phyloP scores from a whole-genome alignment of 768 basidiomycete species.

The Suillus tomentosus region DNA sequence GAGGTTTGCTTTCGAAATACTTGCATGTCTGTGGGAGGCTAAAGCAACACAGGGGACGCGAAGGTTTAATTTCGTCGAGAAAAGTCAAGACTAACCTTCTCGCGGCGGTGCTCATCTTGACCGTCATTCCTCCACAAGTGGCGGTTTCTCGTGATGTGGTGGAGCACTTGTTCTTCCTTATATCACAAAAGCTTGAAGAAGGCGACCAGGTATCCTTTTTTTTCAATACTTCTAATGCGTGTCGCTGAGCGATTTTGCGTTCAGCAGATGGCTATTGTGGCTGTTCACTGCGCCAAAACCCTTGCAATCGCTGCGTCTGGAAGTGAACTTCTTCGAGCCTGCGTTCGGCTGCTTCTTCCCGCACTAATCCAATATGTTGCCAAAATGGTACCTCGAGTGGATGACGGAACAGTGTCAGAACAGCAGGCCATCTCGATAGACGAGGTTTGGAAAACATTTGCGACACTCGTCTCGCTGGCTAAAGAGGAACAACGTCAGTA shows the following conservation, averaged over 20 bases:
- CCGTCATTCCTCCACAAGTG: constrained; percentile 66
- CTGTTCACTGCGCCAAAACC: constrained; percentile 88
- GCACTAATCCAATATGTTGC: constrained; percentile 81
- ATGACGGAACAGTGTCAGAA: constrained; percentile 58
- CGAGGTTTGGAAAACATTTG: constrained; percentile 84
- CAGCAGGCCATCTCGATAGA: constrained; percentile 61
- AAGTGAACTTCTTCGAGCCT: constrained; percentile 68
- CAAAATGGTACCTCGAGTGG: constrained; percentile 61
- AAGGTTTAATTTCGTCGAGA: constrained; percentile 70
- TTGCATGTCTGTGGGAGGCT: constrained; percentile 8
- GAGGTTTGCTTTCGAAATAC: constrained; percentile 57
- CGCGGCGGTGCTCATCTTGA: constrained; percentile 82
- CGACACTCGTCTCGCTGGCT: constrained; percentile 58
- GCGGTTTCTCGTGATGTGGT: constrained; percentile 73
- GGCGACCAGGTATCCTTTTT: constrained; percentile 56
- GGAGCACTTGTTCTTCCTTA: constrained; percentile 83
- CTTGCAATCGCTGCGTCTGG: constrained; percentile 74
- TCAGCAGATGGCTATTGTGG: constrained; percentile 83
- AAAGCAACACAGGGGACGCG: constrained; percentile 61
- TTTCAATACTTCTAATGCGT: constrained; percentile 18
- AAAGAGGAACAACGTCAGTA: constrained; percentile 64
- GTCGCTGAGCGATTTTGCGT: constrained; percentile 1
- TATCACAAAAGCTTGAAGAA: constrained; percentile 78
- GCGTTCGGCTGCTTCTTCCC: constrained; percentile 72
- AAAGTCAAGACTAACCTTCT: constrained; percentile 92